Evolutionary conservation across 192 early-diverging fungal species (phyloP), one percentile per base, ranked within the genome.

Genomic region (Coemansia sp.): DNA sequence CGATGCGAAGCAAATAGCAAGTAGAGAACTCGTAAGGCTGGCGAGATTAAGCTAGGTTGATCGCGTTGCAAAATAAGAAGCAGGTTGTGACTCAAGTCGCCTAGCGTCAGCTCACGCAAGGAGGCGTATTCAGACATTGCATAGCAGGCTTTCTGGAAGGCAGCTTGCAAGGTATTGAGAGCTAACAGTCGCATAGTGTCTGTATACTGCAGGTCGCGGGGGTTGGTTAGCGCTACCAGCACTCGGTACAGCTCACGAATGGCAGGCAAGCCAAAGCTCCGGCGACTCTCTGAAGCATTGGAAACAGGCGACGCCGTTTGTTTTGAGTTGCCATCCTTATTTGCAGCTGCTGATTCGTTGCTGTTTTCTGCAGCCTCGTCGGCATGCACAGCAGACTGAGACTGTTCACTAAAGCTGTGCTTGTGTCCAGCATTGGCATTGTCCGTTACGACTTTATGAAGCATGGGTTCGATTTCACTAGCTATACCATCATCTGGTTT

Each of bases 121-220:
- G 65, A 42, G n/a, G 80, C 76, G 50, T 83, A 82, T 11, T 62
- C 76, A 5, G 84, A 81, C 41, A 98, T 86, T 7, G 87, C 89
- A 21, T 59, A 58, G 40, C 94, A 93, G 3, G 88, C 93, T 5
- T 88, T 84, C 66, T 97, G 93, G 54, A 98, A 79, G 0, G 88
- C 93, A 1, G 86, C 83, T 62, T 89, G 85, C 53, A 96, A 75
- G 21, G 96, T 86, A n/a, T 86, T 84, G 16, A 98, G 79, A 11
- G 94, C 91, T 73, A 97, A 82, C 32, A 93, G 70, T 11, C 96
- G 82, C 83, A 97, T 89, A 0, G 92, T 87, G 67, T 98, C 96
- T 0, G 93, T 96, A 71, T 97, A 94, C 53, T 90, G 86, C 56
- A 87, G 76, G 53, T 97, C 91, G 17, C 85, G 83, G 11, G 94